phyloP scores from a whole-genome alignment of 768 basidiomycete species.

The Boletus coccyginus region DNA sequence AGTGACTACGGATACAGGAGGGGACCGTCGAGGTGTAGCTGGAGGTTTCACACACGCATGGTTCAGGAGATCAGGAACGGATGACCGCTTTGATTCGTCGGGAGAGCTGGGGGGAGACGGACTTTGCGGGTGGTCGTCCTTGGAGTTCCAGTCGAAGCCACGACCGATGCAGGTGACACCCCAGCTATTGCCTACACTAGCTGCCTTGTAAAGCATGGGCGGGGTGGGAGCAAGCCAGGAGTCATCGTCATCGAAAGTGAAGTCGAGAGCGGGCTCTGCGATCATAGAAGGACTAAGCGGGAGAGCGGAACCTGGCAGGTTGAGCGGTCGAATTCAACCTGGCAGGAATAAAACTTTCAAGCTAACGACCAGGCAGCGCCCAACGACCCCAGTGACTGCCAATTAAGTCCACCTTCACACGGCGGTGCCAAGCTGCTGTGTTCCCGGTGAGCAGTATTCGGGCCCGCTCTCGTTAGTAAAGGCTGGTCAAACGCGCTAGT shows the following conservation, averaged over 20 bases:
- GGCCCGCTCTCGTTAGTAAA: neutral
- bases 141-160: conserved; percentile 72
- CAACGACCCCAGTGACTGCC: too few relatives aligned
- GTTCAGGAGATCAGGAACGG: conserved; percentile 14
- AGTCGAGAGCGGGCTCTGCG: conserved; percentile 55
- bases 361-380: neutral
- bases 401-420: conserved; percentile 16
- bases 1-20: conserved; percentile 14
- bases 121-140: conserved; percentile 30
- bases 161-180: conserved; percentile 82
- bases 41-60: conserved; percentile 5
- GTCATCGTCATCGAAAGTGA: conserved; percentile 68
- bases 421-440: neutral
- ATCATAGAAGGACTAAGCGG: conserved; percentile 42
- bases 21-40: conserved; percentile 9
- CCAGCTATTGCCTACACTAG: conserved; percentile 77
- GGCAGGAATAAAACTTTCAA: neutral
- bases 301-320: neutral
- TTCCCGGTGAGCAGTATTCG: neutral
- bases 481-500: neutral
- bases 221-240: conserved; percentile 53
- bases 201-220: conserved; percentile 53
- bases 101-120: conserved; percentile 5
- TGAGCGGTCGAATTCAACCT: neutral
- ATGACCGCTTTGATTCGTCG: conserved; percentile 5